Percentiles rank a stretch among this genome's conserved stretches.
These are phyloP conservation scores for Laguncularia racemosa DNA, from an alignment of 345 rosid species.

Conservation along the genomic window DNA sequence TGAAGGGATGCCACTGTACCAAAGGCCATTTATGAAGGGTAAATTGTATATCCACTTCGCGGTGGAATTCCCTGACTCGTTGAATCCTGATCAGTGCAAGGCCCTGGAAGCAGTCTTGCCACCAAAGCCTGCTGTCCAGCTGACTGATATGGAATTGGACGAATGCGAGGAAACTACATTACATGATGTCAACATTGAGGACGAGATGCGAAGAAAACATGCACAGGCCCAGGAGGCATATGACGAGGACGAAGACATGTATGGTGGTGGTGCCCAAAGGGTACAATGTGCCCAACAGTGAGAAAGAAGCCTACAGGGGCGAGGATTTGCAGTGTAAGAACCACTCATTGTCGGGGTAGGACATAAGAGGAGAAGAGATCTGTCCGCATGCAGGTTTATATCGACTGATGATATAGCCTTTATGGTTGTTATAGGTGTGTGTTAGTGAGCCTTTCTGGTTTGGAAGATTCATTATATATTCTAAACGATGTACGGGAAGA, in stretches of 20 bases:
- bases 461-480: too few species aligned
- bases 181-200: slow-evolving; percentile 58
- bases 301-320: background rate
- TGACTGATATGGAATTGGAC: slow-evolving; percentile 55
- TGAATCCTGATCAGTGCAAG: slow-evolving; percentile 40
- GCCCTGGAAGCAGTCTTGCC: slow-evolving; percentile 49
- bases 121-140: slow-evolving; percentile 20
- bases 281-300: slow-evolving; percentile 77
- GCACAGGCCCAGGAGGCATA: slow-evolving; percentile 57
- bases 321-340: too few species aligned
- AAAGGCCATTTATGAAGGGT: slow-evolving; percentile 65
- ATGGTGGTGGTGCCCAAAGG: slow-evolving; percentile 49
- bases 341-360: background rate
- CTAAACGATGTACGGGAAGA: too few species aligned
- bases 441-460: too few species aligned
- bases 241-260: slow-evolving; percentile 58
- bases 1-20: slow-evolving; percentile 54
- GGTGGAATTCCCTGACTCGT: slow-evolving; percentile 55
- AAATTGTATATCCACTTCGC: slow-evolving; percentile 49
- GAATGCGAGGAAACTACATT: slow-evolving; percentile 67
- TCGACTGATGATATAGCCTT: too few species aligned
- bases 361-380: background rate
- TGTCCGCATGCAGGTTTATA: background rate
- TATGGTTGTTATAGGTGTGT: too few species aligned
- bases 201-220: slow-evolving; percentile 49